Conservation (phyloP, 805 yeast genomes). For the Saturnispora bothae region DNA sequence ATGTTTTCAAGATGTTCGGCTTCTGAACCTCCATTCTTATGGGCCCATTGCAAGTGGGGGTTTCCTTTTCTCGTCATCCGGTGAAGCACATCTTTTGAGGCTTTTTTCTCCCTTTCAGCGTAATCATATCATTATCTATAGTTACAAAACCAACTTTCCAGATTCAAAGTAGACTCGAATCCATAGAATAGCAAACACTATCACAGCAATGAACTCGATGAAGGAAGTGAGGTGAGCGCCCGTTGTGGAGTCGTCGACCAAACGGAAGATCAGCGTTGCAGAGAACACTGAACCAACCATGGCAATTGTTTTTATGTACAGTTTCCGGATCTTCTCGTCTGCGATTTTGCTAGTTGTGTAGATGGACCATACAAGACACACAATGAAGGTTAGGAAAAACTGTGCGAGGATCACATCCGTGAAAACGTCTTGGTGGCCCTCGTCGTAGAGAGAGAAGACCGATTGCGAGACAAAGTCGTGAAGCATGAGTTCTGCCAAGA, state of each 20-base stretch:
- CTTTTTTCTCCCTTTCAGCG: too few species aligned
- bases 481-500: slow-evolving; percentile 21
- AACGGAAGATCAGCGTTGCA: slow-evolving; percentile 14
- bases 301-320: slow-evolving; percentile 6
- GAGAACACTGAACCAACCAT: slow-evolving; percentile 9
- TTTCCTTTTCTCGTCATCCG: background rate
- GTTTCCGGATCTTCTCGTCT: slow-evolving; percentile 12
- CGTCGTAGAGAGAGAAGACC: slow-evolving; percentile 22
- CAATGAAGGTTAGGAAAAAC: slow-evolving; percentile 13
- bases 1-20: background rate
- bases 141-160: slow-evolving; percentile 7
- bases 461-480: slow-evolving; percentile 23
- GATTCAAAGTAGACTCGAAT: slow-evolving; percentile 17
- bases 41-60: background rate
- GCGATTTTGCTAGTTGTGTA: slow-evolving; percentile 16
- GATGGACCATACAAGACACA: slow-evolving; percentile 14
- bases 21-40: too few species aligned
- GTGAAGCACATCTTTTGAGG: too few species aligned
- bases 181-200: slow-evolving; percentile 21
- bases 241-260: background rate
- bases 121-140: too few species aligned
- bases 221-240: slow-evolving; percentile 16
- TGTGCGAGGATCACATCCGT: slow-evolving; percentile 19
- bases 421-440: slow-evolving; percentile 13
- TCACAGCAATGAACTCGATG: slow-evolving; percentile 17